Evolutionary conservation across 2,329 filamentous ascomycete species (phyloP).

Genomic region (Rhynchosporium agropyri): DNA sequence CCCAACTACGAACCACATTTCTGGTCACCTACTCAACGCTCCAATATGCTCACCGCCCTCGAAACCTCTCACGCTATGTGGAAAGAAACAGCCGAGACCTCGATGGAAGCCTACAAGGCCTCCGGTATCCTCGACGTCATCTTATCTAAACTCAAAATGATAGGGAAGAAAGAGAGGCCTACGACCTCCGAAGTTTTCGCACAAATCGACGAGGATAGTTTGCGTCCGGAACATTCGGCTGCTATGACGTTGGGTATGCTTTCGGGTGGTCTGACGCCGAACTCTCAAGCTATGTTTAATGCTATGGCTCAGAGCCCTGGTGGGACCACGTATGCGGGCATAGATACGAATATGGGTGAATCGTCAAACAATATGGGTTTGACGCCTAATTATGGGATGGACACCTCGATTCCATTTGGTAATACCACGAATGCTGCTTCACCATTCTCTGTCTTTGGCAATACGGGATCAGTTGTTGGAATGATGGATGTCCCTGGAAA

Average conservation of each 20-base stretch:
- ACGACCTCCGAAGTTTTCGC: conserved; percentile 38
- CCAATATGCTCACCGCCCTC: conserved; percentile 76
- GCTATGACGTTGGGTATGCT: conserved; percentile 73
- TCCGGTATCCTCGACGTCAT: conserved; percentile 80
- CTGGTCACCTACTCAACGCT: conserved; percentile 62
- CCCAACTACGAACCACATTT: conserved; percentile 52
- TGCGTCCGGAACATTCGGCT: conserved; percentile 65
- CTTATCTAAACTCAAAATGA: conserved; percentile 72
- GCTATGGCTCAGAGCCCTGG: conserved; percentile 43
- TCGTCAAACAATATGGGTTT: conserved; percentile 45
- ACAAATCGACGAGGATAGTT: conserved; percentile 48
- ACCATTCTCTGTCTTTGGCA: conserved; percentile 57
- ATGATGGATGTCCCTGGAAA: conserved; percentile 59
- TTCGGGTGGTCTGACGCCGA: conserved; percentile 60
- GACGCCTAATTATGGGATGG: conserved; percentile 46
- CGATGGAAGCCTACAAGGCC: conserved; percentile 90
- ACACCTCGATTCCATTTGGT: conserved; percentile 35
- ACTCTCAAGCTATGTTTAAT: conserved; percentile 43
- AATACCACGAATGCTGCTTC: conserved; percentile 32
- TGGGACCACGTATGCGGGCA: conserved; percentile 34
- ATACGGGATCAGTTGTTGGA: conserved; percentile 47
- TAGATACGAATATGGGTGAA: conserved; percentile 39
- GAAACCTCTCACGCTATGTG: conserved; percentile 77
- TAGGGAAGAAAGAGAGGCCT: conserved; percentile 35
- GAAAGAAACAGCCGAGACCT: conserved; percentile 74